Evolutionary conservation across 352 stramenopile genomes (phyloP), one percentile per base, ranked within the genome.

Genomic region (Bremia lactucae): DNA sequence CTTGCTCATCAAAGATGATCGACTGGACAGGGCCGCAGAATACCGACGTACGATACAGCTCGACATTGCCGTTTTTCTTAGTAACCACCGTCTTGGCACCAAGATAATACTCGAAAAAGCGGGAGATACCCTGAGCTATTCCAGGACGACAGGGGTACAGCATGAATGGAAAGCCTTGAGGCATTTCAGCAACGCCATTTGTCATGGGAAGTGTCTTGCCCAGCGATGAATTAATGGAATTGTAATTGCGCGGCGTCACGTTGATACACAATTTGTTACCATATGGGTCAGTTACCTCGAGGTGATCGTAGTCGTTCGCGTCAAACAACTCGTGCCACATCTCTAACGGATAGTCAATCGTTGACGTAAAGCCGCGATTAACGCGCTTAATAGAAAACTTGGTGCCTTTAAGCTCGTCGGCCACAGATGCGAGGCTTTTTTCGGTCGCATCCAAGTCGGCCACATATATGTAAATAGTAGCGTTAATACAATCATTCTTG

Each of bases 31-130:
- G 65, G 1, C 70, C 72, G 29, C 69, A 83, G 37, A 51, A 64
- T 25, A 85, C 70, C 31, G 44, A 53, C 13, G 65, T 73, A 29
- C 51, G 58, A 37, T 66, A 68, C 8, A 78, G 46, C 13, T 65
- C 56, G 15, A 60, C 49, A 3, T 65, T 56, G 16, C 26, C 54
- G 2, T 57, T 36, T 40, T 81, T 70, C 52, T 70, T 57, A 4
- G 52, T 62, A 20, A 78, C 57, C 8, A 59, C 42, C 4, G 65
- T 79, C 46, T 77, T 73, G 16, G 72, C 69, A 15, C 60, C 68
- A 7, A 85, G 43, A 43, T 81, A 83, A 42, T 81, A 47, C 55
- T 85, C 65, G 36, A 81, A 85, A 51, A 85, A 85, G 44, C 68
- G 67, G 9, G 64, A 56, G 41, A 85, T 83, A 40, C 69, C 72